Base-by-base conservation (phyloP, 1,284 basidiomycete genomes). In the Ceratorhiza oryzae-sativae region DNA sequence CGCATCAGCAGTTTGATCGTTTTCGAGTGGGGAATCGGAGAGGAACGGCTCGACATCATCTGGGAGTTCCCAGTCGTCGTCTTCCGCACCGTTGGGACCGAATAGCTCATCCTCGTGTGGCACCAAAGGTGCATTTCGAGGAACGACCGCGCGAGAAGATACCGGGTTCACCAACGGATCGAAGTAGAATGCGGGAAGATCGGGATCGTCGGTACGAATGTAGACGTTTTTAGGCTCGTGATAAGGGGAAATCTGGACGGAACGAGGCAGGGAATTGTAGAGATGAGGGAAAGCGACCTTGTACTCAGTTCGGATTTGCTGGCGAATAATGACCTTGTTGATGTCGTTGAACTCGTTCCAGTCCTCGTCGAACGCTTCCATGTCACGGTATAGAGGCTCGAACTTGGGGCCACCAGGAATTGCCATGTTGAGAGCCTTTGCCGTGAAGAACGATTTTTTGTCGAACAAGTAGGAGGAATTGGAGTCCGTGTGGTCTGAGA, bases 291-390 rank as follows among this genome's bases (percentile, higher is more conserved):
- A 99, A 0, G 97, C 97, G 71, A 99, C 96, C 80, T 97, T 97
- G 86, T 99, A 99, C 83, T 99, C 97, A 2, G 97, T 99, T 63
- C 97, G 89, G 75, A 99, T 97, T 80, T 97, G 95, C 79, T 98
- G 96, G 36, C 97, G 95, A 76, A 99, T 99, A 81, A 99, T 98
- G 79, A 99, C 93, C 82, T 99, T 99, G 84, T 98, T 97, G 82
- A 99, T 98, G 80, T 99, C 97, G 80, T 99, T 99, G 79, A 99
- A 99, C 82, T 99, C 97, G 82, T 98, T 98, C 95, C 97, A 99
- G 80, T 99, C 97, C 81, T 99, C 97, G 79, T 99, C 97, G 77
- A 95, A 98, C 10, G 92, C 87, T 78, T 99, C 97, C 87, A 95
- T 95, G 79, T 99, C 97, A 60, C 96, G 89, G 82, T 79, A 84